Evolutionary conservation across 805 yeast genomes (phyloP).

Genomic region (Brettanomyces nanus): DNA sequence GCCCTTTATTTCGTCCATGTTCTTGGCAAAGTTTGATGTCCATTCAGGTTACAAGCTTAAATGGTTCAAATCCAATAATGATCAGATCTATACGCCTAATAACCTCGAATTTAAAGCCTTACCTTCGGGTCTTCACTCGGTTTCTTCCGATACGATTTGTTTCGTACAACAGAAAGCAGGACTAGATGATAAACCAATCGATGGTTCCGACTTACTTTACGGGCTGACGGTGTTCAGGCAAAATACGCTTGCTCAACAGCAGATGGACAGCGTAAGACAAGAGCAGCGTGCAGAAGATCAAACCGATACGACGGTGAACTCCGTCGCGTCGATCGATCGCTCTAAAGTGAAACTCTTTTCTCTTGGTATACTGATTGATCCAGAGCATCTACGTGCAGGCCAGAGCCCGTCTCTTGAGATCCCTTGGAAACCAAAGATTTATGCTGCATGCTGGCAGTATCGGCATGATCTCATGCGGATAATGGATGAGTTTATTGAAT

Average conservation of each 20-base stretch:
- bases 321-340: slow-evolving; percentile 24
- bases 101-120: slow-evolving; percentile 55
- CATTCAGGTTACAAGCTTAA: slow-evolving; percentile 40
- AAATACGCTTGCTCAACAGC: slow-evolving; percentile 19
- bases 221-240: slow-evolving; percentile 49
- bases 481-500: slow-evolving; percentile 22
- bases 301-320: slow-evolving; percentile 12
- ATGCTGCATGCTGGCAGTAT: slow-evolving; percentile 37
- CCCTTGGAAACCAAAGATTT: slow-evolving; percentile 34
- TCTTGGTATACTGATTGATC: slow-evolving; percentile 51
- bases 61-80: slow-evolving; percentile 31
- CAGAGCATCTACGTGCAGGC: slow-evolving; percentile 16
- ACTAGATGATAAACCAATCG: slow-evolving; percentile 5
- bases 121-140: slow-evolving; percentile 61
- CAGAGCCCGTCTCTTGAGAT: not conserved
- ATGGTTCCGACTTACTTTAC: slow-evolving; percentile 23
- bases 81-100: slow-evolving; percentile 23
- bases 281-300: not conserved
- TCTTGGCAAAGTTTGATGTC: slow-evolving; percentile 44
- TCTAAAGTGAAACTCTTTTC: slow-evolving; percentile 52
- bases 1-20: slow-evolving; percentile 34
- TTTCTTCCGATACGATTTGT: slow-evolving; percentile 41
- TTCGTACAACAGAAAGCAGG: slow-evolving; percentile 30
- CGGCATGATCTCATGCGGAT: slow-evolving; percentile 26
- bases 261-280: no score